Base-by-base conservation (phyloP, 139 green algal genomes). In the Eudorina sp. region DNA sequence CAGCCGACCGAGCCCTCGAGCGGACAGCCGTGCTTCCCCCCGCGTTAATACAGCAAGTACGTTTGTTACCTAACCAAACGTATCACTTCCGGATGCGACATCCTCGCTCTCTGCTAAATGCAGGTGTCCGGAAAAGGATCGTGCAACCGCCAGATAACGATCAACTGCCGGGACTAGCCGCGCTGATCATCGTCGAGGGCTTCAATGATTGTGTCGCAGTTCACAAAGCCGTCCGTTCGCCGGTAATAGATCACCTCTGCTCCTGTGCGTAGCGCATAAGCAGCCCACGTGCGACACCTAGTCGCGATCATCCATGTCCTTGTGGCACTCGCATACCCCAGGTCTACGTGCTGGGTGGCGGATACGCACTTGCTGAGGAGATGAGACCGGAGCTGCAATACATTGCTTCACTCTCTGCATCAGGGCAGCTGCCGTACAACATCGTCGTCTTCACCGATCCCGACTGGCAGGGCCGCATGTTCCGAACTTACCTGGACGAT, bases 401-500 rank as follows among this genome's bases (percentile, higher is more conserved):
- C 53, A 31, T 80, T 25, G 6, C 7, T 0, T 0, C 31, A n/a
- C 84, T 84, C 25, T 53, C 53, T 29, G 7, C 29, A 0, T 13
- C 13, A 0, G 84, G 55, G 53, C 16, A 76, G 40, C 72, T 84
- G n/a, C 84, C 70, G 1, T n/a, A 72, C 5, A 51, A 62, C 43
- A 55, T 94, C 8, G 66, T 94, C 18, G 48, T 95, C 4, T 78
- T 94, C 66, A 89, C 86, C 3, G 92, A 95, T 75, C 89, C 91
- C 18, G 92, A 95, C 73, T 90, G 90, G 53, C 89, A 92, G 55
- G 92, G 92, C 23, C 90, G 92, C 38, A 82, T 89, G 66, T 92
- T 83, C 27, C 81, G 92, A 11, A 84, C 69, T 25, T 16, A 34
- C 19, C 68, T 95, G 86, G 86, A 90, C 7, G 86, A 86, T 1